phyloP scores from a whole-genome alignment of 179 eudicot species.

The Nepenthes alata region DNA sequence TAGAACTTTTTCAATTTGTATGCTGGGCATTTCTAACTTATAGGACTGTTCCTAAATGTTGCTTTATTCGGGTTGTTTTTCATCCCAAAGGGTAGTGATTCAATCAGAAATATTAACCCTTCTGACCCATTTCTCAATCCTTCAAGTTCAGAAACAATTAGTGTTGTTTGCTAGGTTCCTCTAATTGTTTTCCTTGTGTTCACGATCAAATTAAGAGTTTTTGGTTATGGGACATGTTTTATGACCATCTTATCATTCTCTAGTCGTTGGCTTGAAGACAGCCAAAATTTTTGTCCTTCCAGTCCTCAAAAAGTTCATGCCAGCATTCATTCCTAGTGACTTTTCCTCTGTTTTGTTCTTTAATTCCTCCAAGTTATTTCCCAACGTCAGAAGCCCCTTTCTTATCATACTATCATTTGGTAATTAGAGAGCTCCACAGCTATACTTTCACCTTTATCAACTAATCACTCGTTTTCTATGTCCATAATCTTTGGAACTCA shows the following conservation, averaged over 20 bases:
- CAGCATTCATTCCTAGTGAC: too few relatives aligned
- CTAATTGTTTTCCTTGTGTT: background rate
- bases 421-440: background rate
- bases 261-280: too few relatives aligned
- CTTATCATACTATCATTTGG: background rate
- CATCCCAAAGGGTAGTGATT: conserved; percentile 4
- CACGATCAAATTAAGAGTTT: background rate
- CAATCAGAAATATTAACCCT: conserved; percentile 4
- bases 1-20: conserved; percentile 1
- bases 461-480: background rate
- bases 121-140: conserved; percentile 8
- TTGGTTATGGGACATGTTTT: background rate
- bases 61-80: too few relatives aligned
- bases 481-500: too few relatives aligned
- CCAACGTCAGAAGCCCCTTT: too few relatives aligned
- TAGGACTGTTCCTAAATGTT: background rate
- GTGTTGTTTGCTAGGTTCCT: background rate
- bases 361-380: background rate
- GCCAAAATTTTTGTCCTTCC: too few relatives aligned
- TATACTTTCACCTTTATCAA: background rate
- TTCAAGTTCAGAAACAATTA: conserved; percentile 2
- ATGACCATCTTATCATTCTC: background rate
- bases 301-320: too few relatives aligned
- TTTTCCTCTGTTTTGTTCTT: background rate
- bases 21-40: background rate